A percentile compares a stretch with the other conserved stretches of the same genome.
Conservation (phyloP, 208 protist genomes). For the Leishmania mexicana region DNA sequence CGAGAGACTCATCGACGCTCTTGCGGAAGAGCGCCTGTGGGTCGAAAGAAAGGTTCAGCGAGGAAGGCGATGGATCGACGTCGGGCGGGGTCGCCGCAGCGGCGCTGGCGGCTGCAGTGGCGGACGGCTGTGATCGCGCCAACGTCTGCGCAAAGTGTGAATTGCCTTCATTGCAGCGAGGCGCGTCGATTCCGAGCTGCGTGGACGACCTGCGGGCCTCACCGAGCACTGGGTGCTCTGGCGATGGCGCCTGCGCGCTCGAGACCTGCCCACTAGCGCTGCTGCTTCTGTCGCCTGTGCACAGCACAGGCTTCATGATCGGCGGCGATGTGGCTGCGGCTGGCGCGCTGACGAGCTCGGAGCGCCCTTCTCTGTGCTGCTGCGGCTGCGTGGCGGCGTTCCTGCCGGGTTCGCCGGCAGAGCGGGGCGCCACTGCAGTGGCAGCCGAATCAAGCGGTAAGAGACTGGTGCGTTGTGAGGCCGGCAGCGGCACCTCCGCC, state of each 20-base stretch:
- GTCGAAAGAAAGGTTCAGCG: slow-evolving; percentile 28
- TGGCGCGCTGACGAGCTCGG: background rate
- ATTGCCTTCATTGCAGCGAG: background rate
- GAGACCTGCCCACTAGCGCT: background rate
- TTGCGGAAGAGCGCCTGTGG: slow-evolving; percentile 28
- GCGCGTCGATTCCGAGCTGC: background rate
- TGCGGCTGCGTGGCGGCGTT: background rate
- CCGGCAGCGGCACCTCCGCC: background rate
- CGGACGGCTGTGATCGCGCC: background rate
- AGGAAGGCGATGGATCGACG: slow-evolving; percentile 1
- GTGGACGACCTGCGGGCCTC: too few species aligned
- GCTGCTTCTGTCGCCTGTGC: background rate
- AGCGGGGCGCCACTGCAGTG: background rate
- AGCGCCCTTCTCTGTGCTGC: background rate
- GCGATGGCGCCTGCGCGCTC: background rate
- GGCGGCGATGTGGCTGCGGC: slow-evolving; percentile 10
- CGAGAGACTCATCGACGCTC: slow-evolving; percentile 42
- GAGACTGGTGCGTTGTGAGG: background rate
- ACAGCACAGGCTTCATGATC: too few species aligned
- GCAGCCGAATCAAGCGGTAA: background rate
- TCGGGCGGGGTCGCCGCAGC: background rate
- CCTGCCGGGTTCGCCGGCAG: background rate
- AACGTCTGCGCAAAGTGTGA: background rate
- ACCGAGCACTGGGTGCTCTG: background rate
- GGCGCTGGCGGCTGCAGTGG: background rate